phyloP scores from a whole-genome alignment of 2,329 filamentous ascomycete genomes.

The Microsporum audouinii region DNA sequence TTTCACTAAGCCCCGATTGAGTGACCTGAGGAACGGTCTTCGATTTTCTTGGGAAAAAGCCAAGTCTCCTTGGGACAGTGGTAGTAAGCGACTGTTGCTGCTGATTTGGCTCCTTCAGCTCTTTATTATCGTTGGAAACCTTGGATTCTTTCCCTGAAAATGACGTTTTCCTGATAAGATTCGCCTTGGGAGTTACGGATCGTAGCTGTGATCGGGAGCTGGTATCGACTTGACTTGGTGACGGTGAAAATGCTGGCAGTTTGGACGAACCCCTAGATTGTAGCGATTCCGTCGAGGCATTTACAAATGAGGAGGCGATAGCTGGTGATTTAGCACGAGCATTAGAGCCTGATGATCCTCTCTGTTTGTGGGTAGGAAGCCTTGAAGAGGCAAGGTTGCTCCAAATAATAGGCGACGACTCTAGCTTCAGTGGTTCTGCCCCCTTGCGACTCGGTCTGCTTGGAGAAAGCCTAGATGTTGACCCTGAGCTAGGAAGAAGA shows the following conservation, averaged over 20 bases:
- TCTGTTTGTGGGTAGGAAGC: constrained; percentile 40
- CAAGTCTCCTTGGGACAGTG: constrained; percentile 50
- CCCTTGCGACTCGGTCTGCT: constrained; percentile 57
- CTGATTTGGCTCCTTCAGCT: constrained; percentile 24
- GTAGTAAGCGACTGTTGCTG: constrained; percentile 18
- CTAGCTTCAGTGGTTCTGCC: constrained; percentile 48
- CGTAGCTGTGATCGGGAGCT: constrained; percentile 15
- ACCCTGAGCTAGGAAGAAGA: background rate
- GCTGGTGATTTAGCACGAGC: constrained; percentile 20
- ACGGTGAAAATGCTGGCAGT: constrained; percentile 16
- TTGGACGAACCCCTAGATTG: constrained; percentile 24
- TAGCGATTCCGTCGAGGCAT: constrained; percentile 30
- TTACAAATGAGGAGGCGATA: constrained; percentile 24
- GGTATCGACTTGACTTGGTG: constrained; percentile 4
- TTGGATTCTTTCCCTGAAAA: constrained; percentile 13
- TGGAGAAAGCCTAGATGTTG: background rate
- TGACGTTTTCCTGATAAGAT: constrained; percentile 18
- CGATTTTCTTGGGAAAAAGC: constrained; percentile 62
- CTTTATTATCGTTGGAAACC: constrained; percentile 10
- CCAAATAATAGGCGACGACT: constrained; percentile 44
- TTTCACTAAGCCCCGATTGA: constrained; percentile 35
- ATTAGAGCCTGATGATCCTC: constrained; percentile 35
- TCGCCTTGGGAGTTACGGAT: constrained; percentile 21
- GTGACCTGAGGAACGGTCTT: constrained; percentile 49
- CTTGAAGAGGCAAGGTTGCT: constrained; percentile 44